Evolutionary conservation across 2,329 filamentous ascomycete species (phyloP).

Genomic region (Fusarium xyrophilum): DNA sequence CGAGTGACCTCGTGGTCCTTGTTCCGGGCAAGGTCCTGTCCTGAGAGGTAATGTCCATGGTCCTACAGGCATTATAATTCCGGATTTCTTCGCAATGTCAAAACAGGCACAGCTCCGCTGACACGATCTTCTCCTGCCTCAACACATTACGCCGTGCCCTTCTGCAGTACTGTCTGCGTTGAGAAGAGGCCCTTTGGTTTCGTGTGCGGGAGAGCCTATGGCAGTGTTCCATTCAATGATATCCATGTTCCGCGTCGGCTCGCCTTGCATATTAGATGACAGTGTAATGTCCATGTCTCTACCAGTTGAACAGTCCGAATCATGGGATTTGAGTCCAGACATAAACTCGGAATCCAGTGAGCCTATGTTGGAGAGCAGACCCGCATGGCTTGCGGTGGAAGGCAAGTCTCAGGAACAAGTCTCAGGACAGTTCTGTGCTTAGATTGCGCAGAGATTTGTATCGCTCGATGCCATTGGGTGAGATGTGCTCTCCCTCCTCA

Average conservation of each 20-base stretch:
- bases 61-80: not conserved
- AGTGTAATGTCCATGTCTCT: conserved; percentile 18
- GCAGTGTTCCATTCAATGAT: conserved; percentile 15
- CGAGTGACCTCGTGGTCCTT: not conserved
- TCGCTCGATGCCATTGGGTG: not conserved
- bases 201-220: not conserved
- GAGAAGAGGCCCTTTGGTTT: conserved; percentile 1
- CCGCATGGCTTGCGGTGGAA: conserved; percentile 1
- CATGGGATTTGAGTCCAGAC: conserved; percentile 17
- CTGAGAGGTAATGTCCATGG: not conserved
- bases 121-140: not conserved
- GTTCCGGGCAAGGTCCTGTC: not conserved
- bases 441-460: not conserved
- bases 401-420: conserved; percentile 4
- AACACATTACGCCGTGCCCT: conserved; percentile 5
- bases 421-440: conserved; percentile 5
- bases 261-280: conserved; percentile 4
- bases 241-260: conserved; percentile 6
- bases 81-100: not conserved
- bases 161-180: not conserved
- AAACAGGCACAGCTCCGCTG: not conserved
- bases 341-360: conserved; percentile 20
- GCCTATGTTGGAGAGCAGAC: conserved; percentile 2
- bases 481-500: conserved; percentile 7
- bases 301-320: conserved; percentile 3